Base-by-base conservation (phyloP, 164 flowering plant genomes). In the Litsea cubeba region DNA sequence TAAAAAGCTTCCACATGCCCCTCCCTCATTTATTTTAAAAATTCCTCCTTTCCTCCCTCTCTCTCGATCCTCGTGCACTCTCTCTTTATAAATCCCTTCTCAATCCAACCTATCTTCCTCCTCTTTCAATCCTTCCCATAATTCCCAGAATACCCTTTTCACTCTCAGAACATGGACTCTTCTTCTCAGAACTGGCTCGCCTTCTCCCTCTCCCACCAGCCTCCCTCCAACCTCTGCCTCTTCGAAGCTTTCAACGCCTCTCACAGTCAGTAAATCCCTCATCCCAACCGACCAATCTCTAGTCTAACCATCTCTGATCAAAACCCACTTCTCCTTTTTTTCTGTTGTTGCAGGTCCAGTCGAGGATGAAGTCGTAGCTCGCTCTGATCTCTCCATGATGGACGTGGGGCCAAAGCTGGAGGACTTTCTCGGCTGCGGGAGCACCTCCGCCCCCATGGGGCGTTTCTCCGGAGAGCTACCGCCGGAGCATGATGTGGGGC, bases 351-450 rank as follows among this genome's bases (percentile, higher is more conserved):
- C 40, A 26, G 74, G 76, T 30, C 14, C 65, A 50, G 73, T 57
- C 66, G 75, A 76, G 74, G 54, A 70, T 28, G 78, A 50, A 2
- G 79, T 76, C 15, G 74, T 60, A 1, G 68, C 58, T 8, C 78
- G 77, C 65, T 28, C 78, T 1, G 84, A 83, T 76, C 79, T 83
- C 12, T 76, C 83, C n/a, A 77, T 85, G 54, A 71, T 85, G 72
- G 62, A 74, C 62, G 73, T 62, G 14, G 85, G 76, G 0, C 91
- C 87, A 0, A 89, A 91, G 77, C 88, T 91, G 12, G 95, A 91
- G 81, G 88, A 91, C 77, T 91, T 91, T 46, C 86, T 91, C 51
- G 89, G 95, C 50, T 83, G 83, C 18, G 64, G 49, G 26, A 65
- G 69, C 66, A 3, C 66, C 17, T n/a, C 62, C 1, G 69, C 78